Evolutionary conservation across 331 rosid species (phyloP).

Genomic region (Saraca asoca): DNA sequence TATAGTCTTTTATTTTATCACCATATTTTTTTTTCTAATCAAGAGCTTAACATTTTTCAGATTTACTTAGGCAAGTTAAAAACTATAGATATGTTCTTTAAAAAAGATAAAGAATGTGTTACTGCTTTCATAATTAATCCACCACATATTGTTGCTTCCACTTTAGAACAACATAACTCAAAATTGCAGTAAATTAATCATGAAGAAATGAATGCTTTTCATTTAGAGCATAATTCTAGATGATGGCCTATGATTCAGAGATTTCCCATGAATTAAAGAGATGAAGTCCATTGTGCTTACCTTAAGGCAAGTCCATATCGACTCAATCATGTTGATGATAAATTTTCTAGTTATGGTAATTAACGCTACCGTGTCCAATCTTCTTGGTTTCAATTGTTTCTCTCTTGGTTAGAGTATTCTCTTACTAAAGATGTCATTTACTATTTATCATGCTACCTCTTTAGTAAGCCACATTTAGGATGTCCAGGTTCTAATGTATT

Average conservation of each 20-base stretch:
- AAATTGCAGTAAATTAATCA: too few relatives aligned
- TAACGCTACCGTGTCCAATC: not conserved
- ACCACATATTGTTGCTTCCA: too few relatives aligned
- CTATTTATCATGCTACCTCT: not conserved
- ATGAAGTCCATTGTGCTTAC: not conserved
- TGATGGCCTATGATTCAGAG: not conserved
- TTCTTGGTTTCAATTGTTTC: not conserved
- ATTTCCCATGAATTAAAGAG: not conserved
- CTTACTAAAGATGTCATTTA: not conserved
- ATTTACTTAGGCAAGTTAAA: too few relatives aligned
- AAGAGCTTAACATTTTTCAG: too few relatives aligned
- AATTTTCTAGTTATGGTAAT: not conserved
- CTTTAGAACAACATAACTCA: too few relatives aligned
- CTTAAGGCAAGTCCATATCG: not conserved
- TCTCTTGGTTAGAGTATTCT: not conserved
- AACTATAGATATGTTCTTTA: too few relatives aligned
- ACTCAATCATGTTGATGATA: too few relatives aligned
- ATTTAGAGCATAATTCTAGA: not conserved
- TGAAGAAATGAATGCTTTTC: not conserved
- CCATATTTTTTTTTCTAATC: too few relatives aligned
- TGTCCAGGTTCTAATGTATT: not conserved
- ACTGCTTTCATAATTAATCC: too few relatives aligned
- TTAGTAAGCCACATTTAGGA: not conserved
- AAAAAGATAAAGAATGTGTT: too few relatives aligned
- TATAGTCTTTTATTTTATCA: too few relatives aligned